Base-by-base conservation (phyloP, 2,329 filamentous ascomycete genomes). In the Dothideomycetes sp. region DNA sequence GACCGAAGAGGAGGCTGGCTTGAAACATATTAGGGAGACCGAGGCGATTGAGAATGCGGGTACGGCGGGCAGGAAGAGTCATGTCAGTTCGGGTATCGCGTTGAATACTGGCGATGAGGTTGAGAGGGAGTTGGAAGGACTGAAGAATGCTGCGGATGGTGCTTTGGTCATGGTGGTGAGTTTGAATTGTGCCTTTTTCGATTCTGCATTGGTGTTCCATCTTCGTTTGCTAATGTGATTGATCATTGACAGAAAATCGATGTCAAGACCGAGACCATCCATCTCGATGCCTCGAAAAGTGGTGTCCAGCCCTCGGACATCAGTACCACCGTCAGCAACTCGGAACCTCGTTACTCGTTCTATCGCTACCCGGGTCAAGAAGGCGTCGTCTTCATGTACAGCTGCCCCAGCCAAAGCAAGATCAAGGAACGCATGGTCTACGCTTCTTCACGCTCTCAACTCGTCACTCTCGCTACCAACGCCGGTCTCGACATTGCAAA, bases 381-480 rank as follows among this genome's bases (percentile, higher is more conserved):
- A 3, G 51, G 76, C 46, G 66, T 89, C 33, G 68, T 89, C 5
- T 91, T 91, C 65, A 78, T 91, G 57, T 89, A 87, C 64, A 89
- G 84, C 5, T 87, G 83, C 59, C 85, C 85, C 1, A 66, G 74
- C 0, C 73, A 68, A 19, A 76, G 71, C 38, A 84, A 79, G 63
- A 83, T 91, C 65, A 88, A 85, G 65, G 81, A 83, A 63, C 73
- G 84, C 48, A 93, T 93, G 85, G 63, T 91, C 55, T 91, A 91
- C 58, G 83, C 84, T 17, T 74, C 73, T 40, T 73, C 69, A 44
- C 68, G 75, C 51, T 64, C 64, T 19, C 66, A 67, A 17, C 81
- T 84, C 3, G 66, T 87, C 20, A 63, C 67, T n/a, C 59, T 80
- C 23, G 84, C 83, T 13, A 64, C 63, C 24, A 75, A 84, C 49